Evolutionary conservation across 345 rosid genomes (phyloP).

Genomic region (Fremontodendron californicum): DNA sequence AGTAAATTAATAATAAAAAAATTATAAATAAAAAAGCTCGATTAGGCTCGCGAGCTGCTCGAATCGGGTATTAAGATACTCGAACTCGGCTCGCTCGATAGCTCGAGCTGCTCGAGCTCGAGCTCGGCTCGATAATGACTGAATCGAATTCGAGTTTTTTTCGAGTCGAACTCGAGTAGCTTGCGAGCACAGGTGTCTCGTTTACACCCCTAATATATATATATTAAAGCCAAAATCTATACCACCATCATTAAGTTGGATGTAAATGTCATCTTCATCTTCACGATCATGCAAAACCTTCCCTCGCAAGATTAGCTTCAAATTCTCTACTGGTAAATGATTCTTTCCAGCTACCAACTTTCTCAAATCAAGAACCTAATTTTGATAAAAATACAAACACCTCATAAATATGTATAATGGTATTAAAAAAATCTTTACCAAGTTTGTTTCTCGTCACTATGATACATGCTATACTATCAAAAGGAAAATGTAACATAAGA

Average conservation of each 20-base stretch:
- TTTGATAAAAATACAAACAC: constrained; percentile 13
- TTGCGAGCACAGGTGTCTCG: too few species aligned
- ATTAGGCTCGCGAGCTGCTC: too few species aligned
- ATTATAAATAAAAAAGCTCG: too few species aligned
- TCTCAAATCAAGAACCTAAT: constrained; percentile 65
- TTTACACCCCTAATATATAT: too few species aligned
- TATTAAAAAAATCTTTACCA: background rate
- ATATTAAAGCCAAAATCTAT: constrained; percentile 7
- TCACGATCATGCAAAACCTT: constrained; percentile 53
- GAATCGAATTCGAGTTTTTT: too few species aligned
- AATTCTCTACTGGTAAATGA: constrained; percentile 44
- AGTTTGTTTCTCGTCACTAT: background rate
- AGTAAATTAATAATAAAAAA: too few species aligned
- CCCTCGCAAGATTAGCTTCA: constrained; percentile 69
- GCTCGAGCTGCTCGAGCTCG: too few species aligned
- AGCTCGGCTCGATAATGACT: too few species aligned
- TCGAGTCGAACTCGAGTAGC: too few species aligned
- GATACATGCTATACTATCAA: background rate
- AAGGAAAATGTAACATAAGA: background rate
- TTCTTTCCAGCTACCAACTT: constrained; percentile 50
- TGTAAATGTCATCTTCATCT: constrained; percentile 49
- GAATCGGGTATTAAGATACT: too few species aligned
- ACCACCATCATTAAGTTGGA: constrained; percentile 55
- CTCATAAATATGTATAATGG: background rate
- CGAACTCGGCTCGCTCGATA: too few species aligned